Evolutionary conservation across 768 basidiomycete genomes (phyloP).

Genomic region (Tricholoma flavovirens): DNA sequence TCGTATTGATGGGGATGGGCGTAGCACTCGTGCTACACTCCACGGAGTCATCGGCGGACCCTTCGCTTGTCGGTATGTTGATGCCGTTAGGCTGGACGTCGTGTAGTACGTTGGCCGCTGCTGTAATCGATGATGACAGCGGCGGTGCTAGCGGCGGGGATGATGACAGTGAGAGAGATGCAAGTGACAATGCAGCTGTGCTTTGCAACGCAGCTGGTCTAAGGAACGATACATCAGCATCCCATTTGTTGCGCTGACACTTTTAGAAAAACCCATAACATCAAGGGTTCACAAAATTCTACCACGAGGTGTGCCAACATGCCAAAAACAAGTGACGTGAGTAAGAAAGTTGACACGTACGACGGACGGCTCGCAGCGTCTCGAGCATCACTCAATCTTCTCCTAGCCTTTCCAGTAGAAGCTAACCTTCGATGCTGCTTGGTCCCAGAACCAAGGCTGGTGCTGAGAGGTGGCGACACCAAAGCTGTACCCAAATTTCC

Average conservation of each 20-base stretch:
- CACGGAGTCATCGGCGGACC: conserved; percentile 15
- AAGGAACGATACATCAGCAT: conserved; percentile 1
- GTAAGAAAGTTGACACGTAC: conserved; percentile 41
- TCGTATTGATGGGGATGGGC: conserved; percentile 32
- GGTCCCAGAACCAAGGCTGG: conserved; percentile 23
- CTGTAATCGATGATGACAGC: conserved; percentile 20
- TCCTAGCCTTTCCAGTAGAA: conserved; percentile 62
- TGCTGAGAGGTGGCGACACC: conserved; percentile 21
- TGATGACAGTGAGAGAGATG: conserved; percentile 39
- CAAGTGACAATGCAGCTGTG: conserved; percentile 35
- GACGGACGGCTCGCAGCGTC: conserved; percentile 71
- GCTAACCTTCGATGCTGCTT: conserved; percentile 66
- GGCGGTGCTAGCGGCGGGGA: conserved; percentile 27
- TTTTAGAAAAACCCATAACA: conserved; percentile 1
- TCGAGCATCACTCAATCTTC: conserved; percentile 72
- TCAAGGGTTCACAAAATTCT: neutral
- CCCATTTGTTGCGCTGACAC: neutral
- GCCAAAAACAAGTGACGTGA: conserved; percentile 1
- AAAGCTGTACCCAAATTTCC: conserved; percentile 11
- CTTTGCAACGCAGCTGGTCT: conserved; percentile 30
- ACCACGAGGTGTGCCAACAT: neutral
- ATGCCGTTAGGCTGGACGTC: conserved; percentile 16
- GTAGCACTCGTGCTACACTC: conserved; percentile 12
- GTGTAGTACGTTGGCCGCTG: conserved; percentile 19
- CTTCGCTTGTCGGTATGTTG: conserved; percentile 18